These are phyloP conservation scores for Leishmania mexicana DNA, from an alignment of 208 protist species.

Conservation along the genomic window DNA sequence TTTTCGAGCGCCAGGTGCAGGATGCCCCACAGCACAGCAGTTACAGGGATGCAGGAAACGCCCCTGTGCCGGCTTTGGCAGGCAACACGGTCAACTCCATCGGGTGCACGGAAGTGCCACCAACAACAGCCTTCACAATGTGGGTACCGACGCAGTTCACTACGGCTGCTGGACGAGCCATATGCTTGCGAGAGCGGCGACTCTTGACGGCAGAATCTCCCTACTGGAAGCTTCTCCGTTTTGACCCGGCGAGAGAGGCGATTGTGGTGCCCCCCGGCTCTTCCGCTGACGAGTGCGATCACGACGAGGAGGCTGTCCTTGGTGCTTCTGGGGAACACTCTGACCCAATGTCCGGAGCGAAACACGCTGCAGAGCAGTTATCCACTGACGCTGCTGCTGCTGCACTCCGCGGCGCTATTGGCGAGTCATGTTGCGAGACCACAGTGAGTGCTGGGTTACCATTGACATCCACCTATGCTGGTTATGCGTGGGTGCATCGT, in stretches of 20 bases:
- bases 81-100: not conserved
- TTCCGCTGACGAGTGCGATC: not conserved
- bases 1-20: not conserved
- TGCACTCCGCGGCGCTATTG: not conserved
- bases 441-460: not conserved
- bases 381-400: not conserved
- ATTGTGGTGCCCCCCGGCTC: not conserved
- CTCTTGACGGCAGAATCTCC: conserved; percentile 32
- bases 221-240: conserved; percentile 49
- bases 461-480: conserved; percentile 5
- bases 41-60: not conserved
- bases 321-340: not conserved
- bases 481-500: conserved; percentile 5
- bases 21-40: not conserved
- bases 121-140: conserved; percentile 11
- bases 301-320: not conserved
- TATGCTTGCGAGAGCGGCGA: conserved; percentile 60
- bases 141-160: conserved; percentile 69
- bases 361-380: not conserved
- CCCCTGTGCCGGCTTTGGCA: not conserved
- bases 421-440: not conserved
- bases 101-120: not conserved
- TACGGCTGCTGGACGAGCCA: conserved; percentile 48
- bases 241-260: conserved; percentile 23
- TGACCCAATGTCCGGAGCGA: not conserved